These are phyloP conservation scores for Candida coquimbonensis DNA, from an alignment of 805 yeast genomes.

Conservation along the genomic window DNA sequence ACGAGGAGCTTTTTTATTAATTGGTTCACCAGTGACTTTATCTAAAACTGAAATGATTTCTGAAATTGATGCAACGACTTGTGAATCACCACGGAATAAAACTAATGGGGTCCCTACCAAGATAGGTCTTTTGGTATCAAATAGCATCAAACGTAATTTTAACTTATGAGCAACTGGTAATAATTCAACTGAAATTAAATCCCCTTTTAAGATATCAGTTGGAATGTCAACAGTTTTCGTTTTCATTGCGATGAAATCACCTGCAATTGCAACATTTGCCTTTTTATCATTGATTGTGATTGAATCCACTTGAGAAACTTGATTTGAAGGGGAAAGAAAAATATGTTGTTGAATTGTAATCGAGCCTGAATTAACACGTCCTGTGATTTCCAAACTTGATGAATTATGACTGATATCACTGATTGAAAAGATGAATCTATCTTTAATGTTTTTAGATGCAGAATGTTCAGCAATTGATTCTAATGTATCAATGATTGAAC, in stretches of 20 bases:
- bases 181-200: slow-evolving; percentile 87
- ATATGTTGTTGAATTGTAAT: slow-evolving; percentile 90
- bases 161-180: slow-evolving; percentile 73
- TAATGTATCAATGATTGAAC: slow-evolving; percentile 79
- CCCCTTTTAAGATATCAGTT: slow-evolving; percentile 87
- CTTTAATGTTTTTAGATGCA: slow-evolving; percentile 56
- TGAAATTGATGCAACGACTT: slow-evolving; percentile 85
- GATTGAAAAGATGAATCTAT: slow-evolving; percentile 68
- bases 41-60: slow-evolving; percentile 77
- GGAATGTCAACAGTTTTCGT: slow-evolving; percentile 79
- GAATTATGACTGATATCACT: slow-evolving; percentile 81
- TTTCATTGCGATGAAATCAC: slow-evolving; percentile 89
- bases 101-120: slow-evolving; percentile 90
- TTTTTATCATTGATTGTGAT: slow-evolving; percentile 79
- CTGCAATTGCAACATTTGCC: slow-evolving; percentile 68
- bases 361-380: slow-evolving; percentile 89
- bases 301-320: slow-evolving; percentile 84
- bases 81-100: slow-evolving; percentile 88
- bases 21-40: slow-evolving; percentile 88
- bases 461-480: slow-evolving; percentile 71
- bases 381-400: slow-evolving; percentile 71
- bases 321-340: slow-evolving; percentile 85
- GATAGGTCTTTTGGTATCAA: slow-evolving; percentile 91
- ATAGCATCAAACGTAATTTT: slow-evolving; percentile 77
- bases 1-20: slow-evolving; percentile 78